A percentile compares a stretch with the other conserved stretches of the same genome.
Evolutionary conservation across 1,284 basidiomycete genomes (phyloP).

Genomic region (Boletus semigastroideus): DNA sequence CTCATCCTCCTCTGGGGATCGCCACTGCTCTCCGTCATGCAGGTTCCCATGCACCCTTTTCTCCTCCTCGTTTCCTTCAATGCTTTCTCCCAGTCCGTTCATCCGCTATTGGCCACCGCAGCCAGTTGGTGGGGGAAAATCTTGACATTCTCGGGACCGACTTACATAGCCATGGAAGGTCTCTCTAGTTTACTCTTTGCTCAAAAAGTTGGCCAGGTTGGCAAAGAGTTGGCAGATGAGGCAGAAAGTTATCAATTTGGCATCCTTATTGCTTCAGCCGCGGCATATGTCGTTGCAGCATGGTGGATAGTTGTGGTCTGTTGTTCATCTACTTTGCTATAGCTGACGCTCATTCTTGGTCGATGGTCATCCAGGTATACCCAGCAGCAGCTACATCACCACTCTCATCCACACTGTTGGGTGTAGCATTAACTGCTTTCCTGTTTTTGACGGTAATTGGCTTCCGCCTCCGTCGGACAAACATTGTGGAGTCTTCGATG

Average conservation of each 20-base stretch:
- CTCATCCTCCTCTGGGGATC: conserved; percentile 67
- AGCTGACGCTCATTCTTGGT: conserved; percentile 7
- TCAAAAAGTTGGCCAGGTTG: conserved; percentile 75
- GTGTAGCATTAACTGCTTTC: conserved; percentile 68
- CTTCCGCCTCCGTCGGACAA: conserved; percentile 84
- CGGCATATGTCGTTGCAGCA: conserved; percentile 72
- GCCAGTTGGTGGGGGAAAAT: conserved; percentile 72
- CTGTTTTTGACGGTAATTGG: conserved; percentile 90
- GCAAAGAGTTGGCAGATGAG: conserved; percentile 65
- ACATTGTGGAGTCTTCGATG: conserved; percentile 89
- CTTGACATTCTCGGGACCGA: conserved; percentile 69
- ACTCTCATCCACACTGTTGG: conserved; percentile 80
- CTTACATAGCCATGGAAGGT: conserved; percentile 81
- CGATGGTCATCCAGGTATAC: conserved; percentile 64
- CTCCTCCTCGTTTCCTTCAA: conserved; percentile 81
- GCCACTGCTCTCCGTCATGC: conserved; percentile 66
- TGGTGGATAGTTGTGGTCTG: conserved; percentile 79
- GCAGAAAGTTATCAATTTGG: conserved; percentile 75
- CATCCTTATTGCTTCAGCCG: conserved; percentile 69
- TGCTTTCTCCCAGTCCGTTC: conserved; percentile 62
- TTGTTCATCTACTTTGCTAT: conserved; percentile 17
- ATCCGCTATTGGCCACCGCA: conserved; percentile 55
- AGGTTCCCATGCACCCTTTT: conserved; percentile 79
- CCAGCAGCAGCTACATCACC: conserved; percentile 78
- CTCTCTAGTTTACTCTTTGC: conserved; percentile 79